These are phyloP conservation scores for Sphaerulina musiva DNA, from an alignment of 2,329 filamentous ascomycete species.

Conservation along the genomic window DNA sequence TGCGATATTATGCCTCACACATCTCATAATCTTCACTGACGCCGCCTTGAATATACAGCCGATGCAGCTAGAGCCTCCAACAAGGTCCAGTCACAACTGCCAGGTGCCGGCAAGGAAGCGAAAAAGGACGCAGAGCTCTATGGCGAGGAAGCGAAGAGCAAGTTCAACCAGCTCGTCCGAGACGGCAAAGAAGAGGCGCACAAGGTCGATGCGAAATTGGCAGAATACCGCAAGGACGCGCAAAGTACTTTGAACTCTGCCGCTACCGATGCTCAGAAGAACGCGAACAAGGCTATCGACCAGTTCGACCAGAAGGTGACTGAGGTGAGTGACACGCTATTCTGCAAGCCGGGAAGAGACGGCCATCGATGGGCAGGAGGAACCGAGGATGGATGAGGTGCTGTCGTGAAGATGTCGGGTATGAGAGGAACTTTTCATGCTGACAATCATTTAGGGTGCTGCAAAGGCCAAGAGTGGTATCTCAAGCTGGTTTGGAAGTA, in stretches of 20 bases:
- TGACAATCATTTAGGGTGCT: constrained; percentile 48
- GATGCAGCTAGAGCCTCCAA: constrained; percentile 66
- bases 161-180: constrained; percentile 56
- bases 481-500: constrained; percentile 75
- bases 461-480: constrained; percentile 77
- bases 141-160: constrained; percentile 50
- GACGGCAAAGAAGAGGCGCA: constrained; percentile 49
- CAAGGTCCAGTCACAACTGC: constrained; percentile 60
- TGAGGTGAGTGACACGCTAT: constrained; percentile 24
- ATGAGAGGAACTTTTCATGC: constrained; percentile 2
- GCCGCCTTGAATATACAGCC: constrained; percentile 45
- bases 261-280: constrained; percentile 39
- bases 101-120: constrained; percentile 55
- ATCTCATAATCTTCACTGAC: constrained; percentile 1
- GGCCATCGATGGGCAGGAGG: constrained; percentile 16
- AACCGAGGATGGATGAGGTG: constrained; percentile 8
- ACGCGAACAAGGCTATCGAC: constrained; percentile 54
- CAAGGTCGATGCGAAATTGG: constrained; percentile 27
- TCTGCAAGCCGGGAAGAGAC: constrained; percentile 17
- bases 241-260: constrained; percentile 56
- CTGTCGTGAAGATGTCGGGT: neutral
- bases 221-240: constrained; percentile 41
- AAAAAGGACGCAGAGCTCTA: constrained; percentile 50
- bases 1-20: neutral
- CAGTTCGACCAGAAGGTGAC: constrained; percentile 74